These are phyloP conservation scores for Leccinum fibrillosum DNA, from an alignment of 768 basidiomycete species.

Conservation along the genomic window DNA sequence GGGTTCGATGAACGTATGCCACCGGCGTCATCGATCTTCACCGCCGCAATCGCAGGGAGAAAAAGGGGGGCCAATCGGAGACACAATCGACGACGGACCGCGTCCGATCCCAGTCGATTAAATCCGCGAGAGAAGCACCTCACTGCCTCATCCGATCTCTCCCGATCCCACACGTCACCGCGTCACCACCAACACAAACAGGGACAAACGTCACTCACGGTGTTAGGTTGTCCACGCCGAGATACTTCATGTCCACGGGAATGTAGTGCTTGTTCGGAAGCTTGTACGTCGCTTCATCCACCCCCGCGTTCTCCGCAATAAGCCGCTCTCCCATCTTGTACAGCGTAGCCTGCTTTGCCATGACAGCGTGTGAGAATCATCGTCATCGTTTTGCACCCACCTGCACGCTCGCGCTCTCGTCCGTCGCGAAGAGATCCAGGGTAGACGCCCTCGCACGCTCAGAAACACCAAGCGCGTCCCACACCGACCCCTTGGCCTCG, in stretches of 20 bases:
- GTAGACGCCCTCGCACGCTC: constrained; percentile 58
- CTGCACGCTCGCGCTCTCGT: constrained; percentile 92
- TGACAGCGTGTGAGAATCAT: background rate
- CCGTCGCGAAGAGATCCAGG: constrained; percentile 76
- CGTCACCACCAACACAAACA: background rate
- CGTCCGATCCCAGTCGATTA: background rate
- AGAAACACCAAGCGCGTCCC: constrained; percentile 56
- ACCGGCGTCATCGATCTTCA: constrained; percentile 29
- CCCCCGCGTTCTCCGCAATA: constrained; percentile 57
- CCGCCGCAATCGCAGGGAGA: constrained; percentile 13
- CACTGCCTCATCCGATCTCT: constrained; percentile 5
- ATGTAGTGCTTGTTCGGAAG: constrained; percentile 97
- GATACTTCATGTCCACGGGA: constrained; percentile 77
- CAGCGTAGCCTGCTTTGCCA: constrained; percentile 67
- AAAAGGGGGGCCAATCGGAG: constrained; percentile 11
- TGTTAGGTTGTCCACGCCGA: constrained; percentile 66
- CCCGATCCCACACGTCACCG: constrained; percentile 22
- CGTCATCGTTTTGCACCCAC: constrained; percentile 36
- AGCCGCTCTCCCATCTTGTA: constrained; percentile 84
- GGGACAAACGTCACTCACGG: constrained; percentile 44
- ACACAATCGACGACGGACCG: background rate
- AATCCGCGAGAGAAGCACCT: background rate
- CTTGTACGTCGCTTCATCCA: constrained; percentile 63
- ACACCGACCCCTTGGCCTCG: constrained; percentile 46
- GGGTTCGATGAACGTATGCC: constrained; percentile 17